Conservation (phyloP, 2,329 filamentous ascomycete species). For the Ploettnerulaceae sp. region DNA sequence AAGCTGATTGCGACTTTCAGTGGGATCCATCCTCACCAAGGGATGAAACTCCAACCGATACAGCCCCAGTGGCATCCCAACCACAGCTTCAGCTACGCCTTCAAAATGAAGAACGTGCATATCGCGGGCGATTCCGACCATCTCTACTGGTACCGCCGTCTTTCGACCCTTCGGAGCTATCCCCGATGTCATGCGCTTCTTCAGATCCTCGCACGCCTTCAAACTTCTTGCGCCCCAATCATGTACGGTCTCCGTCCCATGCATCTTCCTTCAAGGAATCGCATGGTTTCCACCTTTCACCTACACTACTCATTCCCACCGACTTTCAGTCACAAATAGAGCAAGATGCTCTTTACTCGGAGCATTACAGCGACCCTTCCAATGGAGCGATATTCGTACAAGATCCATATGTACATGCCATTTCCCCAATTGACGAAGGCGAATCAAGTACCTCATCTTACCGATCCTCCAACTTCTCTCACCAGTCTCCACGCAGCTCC, state of each 20-base stretch:
- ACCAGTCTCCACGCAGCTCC: conserved; percentile 28
- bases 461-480: conserved; percentile 32
- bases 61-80: conserved; percentile 15
- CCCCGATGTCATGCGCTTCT: conserved; percentile 29
- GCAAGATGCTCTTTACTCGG: conserved; percentile 30
- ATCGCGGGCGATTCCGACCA: conserved; percentile 31
- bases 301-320: conserved; percentile 56
- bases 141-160: conserved; percentile 29
- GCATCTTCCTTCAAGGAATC: conserved; percentile 54
- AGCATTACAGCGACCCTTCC: conserved; percentile 22
- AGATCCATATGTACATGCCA: conserved; percentile 23
- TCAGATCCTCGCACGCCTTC: conserved; percentile 28
- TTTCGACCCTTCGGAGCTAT: conserved; percentile 31
- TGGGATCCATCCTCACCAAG: conserved; percentile 58
- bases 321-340: conserved; percentile 54
- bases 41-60: conserved; percentile 28
- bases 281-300: conserved; percentile 55
- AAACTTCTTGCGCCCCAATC: conserved; percentile 22
- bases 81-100: conserved; percentile 23
- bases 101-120: conserved; percentile 25
- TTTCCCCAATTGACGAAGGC: conserved; percentile 31
- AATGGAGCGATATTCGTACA: conserved; percentile 25
- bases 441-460: conserved; percentile 31
- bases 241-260: conserved; percentile 35
- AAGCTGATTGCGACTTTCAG: conserved; percentile 59